Evolutionary conservation across 2,329 filamentous ascomycete species (phyloP).

Genomic region (Fusarium sororula): DNA sequence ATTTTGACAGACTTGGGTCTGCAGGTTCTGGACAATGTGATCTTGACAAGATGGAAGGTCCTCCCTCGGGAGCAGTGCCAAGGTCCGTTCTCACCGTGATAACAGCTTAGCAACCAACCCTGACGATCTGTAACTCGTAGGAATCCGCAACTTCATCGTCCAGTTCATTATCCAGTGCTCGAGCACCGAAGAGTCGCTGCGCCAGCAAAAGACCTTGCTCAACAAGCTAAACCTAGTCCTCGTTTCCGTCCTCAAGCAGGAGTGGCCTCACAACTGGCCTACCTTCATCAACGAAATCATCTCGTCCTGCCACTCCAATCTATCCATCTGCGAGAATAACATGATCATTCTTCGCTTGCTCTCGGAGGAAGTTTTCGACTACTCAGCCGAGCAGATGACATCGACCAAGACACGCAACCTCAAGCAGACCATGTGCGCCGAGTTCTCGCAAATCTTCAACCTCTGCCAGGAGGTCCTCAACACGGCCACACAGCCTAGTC

Average conservation of each 20-base stretch:
- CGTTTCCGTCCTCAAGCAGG: conserved; percentile 97
- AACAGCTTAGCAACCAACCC: neutral
- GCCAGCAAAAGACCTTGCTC: conserved; percentile 84
- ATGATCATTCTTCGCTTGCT: conserved; percentile 97
- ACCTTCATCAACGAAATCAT: conserved; percentile 99
- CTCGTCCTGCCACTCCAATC: conserved; percentile 90
- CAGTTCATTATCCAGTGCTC: conserved; percentile 98
- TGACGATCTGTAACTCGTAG: conserved; percentile 55
- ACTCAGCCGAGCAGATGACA: conserved; percentile 99
- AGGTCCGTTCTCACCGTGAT: conserved; percentile 59
- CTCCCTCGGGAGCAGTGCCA: conserved; percentile 95
- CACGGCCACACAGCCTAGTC: conserved; percentile 84
- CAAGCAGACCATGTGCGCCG: conserved; percentile 98
- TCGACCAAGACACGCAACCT: conserved; percentile 94
- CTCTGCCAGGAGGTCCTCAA: conserved; percentile 95
- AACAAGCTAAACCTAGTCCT: conserved; percentile 99
- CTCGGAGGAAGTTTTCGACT: conserved; percentile 99
- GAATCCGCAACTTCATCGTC: conserved; percentile 98
- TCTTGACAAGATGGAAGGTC: conserved; percentile 99
- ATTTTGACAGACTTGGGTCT: conserved; percentile 78
- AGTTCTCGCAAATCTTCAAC: conserved; percentile 98
- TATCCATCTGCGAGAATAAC: conserved; percentile 99
- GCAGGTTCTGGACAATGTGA: conserved; percentile 97
- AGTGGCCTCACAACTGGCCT: conserved; percentile 99
- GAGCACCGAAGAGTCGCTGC: conserved; percentile 86